Evolutionary conservation across 179 eudicot genomes (phyloP).

Genomic region (Corrigiola litoralis): DNA sequence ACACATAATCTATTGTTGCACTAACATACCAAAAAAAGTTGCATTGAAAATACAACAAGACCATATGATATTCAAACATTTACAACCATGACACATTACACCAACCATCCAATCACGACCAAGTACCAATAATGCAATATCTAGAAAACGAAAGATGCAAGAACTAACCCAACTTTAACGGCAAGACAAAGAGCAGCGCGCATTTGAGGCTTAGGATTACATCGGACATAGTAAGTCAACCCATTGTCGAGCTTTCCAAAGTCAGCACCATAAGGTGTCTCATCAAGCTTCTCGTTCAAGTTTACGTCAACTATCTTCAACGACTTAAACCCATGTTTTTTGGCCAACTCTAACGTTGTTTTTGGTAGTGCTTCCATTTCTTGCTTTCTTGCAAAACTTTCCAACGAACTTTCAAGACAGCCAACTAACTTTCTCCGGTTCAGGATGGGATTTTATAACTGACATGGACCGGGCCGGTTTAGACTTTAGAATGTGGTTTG

Average conservation of each 20-base stretch:
- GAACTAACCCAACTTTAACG: constrained; percentile 66
- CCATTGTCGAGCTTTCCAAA: constrained; percentile 63
- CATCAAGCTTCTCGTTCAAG: constrained; percentile 33
- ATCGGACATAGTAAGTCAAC: constrained; percentile 64
- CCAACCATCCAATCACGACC: too few relatives aligned
- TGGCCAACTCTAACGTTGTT: constrained; percentile 38
- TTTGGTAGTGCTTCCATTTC: constrained; percentile 62
- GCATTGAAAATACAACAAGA: too few relatives aligned
- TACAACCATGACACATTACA: too few relatives aligned
- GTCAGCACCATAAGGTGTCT: constrained; percentile 51
- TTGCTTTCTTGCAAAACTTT: neutral
- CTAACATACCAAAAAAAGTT: too few relatives aligned
- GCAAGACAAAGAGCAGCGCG: constrained; percentile 84
- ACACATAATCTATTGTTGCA: too few relatives aligned
- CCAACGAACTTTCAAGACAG: neutral
- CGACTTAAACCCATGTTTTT: constrained; percentile 53
- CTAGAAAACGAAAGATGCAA: neutral
- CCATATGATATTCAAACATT: too few relatives aligned
- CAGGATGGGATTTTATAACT: too few relatives aligned
- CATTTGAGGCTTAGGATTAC: constrained; percentile 68
- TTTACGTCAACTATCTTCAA: constrained; percentile 42
- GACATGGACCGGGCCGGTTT: too few relatives aligned
- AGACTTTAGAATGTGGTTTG: too few relatives aligned
- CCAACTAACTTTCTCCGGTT: too few relatives aligned
- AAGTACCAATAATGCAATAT: neutral